Percentiles rank a stretch among this genome's conserved stretches.
Evolutionary conservation across 371 early-diverging fungal genomes (phyloP).

Genomic region (Mortierella polycephala): DNA sequence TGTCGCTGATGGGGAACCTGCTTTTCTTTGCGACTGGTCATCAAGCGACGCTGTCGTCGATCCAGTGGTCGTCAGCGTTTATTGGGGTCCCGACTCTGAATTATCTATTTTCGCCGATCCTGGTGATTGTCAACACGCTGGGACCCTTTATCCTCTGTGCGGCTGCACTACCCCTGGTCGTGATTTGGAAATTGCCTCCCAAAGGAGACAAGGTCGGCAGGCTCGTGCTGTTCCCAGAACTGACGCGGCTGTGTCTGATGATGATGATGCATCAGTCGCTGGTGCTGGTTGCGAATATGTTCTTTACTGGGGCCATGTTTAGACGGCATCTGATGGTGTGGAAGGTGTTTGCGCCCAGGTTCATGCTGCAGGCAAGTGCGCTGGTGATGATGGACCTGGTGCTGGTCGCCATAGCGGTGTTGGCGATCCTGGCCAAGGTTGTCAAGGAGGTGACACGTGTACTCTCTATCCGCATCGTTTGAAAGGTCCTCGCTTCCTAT

Average conservation of each 20-base stretch:
- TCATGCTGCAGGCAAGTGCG: conserved; percentile 72
- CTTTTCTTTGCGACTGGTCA: conserved; percentile 93
- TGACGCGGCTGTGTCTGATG: conserved; percentile 54
- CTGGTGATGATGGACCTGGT: conserved; percentile 58
- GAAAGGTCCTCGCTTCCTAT: not conserved
- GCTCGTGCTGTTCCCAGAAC: conserved; percentile 51
- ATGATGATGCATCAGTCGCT: conserved; percentile 62
- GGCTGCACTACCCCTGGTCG: conserved; percentile 56
- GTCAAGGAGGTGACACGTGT: conserved; percentile 29
- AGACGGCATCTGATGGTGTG: conserved; percentile 94
- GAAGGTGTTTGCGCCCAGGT: conserved; percentile 94
- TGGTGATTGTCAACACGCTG: conserved; percentile 84
- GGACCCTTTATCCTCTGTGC: conserved; percentile 73
- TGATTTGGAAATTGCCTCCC: conserved; percentile 59
- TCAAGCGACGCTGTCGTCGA: conserved; percentile 87
- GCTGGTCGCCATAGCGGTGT: conserved; percentile 51
- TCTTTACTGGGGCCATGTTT: conserved; percentile 70
- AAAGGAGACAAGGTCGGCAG: conserved; percentile 53
- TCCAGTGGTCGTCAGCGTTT: conserved; percentile 91
- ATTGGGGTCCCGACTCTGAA: conserved; percentile 83
- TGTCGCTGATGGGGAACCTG: conserved; percentile 69
- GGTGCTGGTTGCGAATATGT: conserved; percentile 63
- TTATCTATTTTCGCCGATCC: conserved; percentile 73
- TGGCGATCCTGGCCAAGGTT: conserved; percentile 38
- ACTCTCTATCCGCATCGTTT: conserved; percentile 31